Evolutionary conservation across 2,329 filamentous ascomycete species (phyloP), one percentile per base, ranked within the genome.

Genomic region (Dryadomyces quercivorus): DNA sequence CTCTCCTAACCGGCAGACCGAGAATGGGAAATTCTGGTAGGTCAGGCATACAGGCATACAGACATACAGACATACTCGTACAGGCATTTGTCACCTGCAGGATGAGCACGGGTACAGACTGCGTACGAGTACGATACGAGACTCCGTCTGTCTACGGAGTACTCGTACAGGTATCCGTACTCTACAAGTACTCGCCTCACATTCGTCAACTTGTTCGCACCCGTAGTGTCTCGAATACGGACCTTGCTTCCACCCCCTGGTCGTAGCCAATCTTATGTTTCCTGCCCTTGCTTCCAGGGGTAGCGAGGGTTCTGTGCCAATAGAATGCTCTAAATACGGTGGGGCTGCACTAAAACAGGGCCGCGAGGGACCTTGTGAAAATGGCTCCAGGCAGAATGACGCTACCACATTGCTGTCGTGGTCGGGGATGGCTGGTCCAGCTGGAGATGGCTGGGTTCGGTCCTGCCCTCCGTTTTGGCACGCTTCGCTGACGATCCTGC

Each of bases 171-270:
- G n/a, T n/a, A n/a, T 31, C 26, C 26, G 26, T 31, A n/a, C 38
- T 4, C 3, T 6, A 15, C 38, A 42, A 4, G 26, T 31, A 31
- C n/a, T n/a, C n/a, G n/a, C n/a, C n/a, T n/a, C n/a, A n/a, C n/a
- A n/a, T 31, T 31, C 26, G 26, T 31, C 26, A 31, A 31, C 26
- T 31, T 31, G 26, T 42, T 45, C 18, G 16, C 43, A 20, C n/a
- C 8, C 26, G n/a, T 51, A 51, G 50, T 34, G 50, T 51, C 51
- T 52, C 42, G 49, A 51, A 52, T n/a, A 52, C 42, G 38, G 38
- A 43, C 20, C 15, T n/a, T 16, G 22, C 26, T n/a, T 15, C 16
- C 18, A 16, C 15, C 22, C 43, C 51, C 51, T 52, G 31, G 51
- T 42, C 42, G 10, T 18, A 45, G 43, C 51, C 51, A 52, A 52